Conservation (phyloP, 163 green algal genomes). For the Trebouxiophyceae sp. region DNA sequence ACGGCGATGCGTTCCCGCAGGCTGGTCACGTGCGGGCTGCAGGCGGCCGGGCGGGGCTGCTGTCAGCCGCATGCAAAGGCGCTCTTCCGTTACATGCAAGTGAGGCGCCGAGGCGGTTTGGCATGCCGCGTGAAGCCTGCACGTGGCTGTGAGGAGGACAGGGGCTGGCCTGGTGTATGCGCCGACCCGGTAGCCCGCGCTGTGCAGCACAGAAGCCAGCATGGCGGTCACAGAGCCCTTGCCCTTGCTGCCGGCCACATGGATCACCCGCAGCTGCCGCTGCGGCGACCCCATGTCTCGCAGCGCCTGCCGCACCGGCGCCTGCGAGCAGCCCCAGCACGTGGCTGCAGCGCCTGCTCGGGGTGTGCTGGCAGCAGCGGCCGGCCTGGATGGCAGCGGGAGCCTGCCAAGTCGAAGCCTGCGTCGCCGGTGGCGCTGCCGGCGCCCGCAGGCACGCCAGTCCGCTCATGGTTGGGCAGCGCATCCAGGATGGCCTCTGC, state of each 20-base stretch:
- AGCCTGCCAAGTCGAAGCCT: conserved; percentile 55
- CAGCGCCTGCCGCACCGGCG: conserved; percentile 52
- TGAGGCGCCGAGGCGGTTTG: background rate
- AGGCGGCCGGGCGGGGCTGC: background rate
- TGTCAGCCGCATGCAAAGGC: background rate
- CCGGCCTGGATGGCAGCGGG: background rate
- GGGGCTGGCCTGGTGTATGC: conserved; percentile 70
- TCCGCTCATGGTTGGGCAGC: conserved; percentile 56
- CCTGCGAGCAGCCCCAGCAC: conserved; percentile 13
- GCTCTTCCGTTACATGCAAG: no score
- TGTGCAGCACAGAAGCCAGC: conserved; percentile 50
- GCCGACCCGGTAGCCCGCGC: conserved; percentile 57
- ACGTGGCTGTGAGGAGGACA: no score
- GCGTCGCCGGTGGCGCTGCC: conserved; percentile 29
- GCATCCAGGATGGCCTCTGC: conserved; percentile 13
- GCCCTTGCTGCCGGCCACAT: conserved; percentile 78
- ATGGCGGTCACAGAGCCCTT: conserved; percentile 77
- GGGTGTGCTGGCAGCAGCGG: background rate
- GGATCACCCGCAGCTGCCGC: conserved; percentile 35
- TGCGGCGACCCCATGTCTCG: conserved; percentile 56
- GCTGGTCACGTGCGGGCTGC: conserved; percentile 58
- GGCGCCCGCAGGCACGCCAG: conserved; percentile 50
- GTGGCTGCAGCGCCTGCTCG: background rate
- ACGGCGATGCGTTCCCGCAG: conserved; percentile 64
- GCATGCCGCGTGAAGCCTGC: background rate